Conservation (phyloP, 345 rosid genomes). For the Rhodamnia rubescens region DNA sequence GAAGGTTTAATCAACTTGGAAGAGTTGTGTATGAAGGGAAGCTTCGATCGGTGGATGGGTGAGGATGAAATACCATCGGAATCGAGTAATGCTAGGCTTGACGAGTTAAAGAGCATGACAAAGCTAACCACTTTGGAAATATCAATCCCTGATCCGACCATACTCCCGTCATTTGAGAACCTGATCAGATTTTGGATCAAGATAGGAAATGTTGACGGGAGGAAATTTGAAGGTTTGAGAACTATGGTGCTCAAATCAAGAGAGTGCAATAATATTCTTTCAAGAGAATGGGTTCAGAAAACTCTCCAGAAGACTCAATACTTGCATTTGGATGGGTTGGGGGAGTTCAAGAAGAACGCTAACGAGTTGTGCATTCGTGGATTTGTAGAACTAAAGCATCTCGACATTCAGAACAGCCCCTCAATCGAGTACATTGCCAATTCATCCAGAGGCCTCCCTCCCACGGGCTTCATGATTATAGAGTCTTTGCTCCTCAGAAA, state of each 20-base stretch:
- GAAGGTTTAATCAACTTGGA: too few relatives aligned
- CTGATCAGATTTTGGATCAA: not conserved
- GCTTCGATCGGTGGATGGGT: not conserved
- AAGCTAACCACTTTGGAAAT: not conserved
- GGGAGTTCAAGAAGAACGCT: not conserved
- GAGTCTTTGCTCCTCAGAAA: not conserved
- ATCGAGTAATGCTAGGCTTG: not conserved
- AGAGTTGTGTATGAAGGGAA: not conserved
- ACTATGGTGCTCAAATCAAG: not conserved
- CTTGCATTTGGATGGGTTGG: not conserved
- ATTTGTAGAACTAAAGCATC: not conserved
- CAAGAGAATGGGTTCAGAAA: not conserved
- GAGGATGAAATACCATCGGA: too few relatives aligned
- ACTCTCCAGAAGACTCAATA: not conserved
- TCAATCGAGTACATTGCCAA: not conserved
- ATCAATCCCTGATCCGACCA: not conserved
- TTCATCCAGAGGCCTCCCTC: not conserved
- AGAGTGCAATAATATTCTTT: not conserved
- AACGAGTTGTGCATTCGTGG: not conserved
- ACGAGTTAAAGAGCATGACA: not conserved
- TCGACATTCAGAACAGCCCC: not conserved
- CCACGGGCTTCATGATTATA: not conserved
- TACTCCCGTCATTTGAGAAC: not conserved
- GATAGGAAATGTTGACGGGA: not conserved
- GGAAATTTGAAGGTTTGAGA: not conserved